Percentiles rank a stretch among this genome's conserved stretches.
These are phyloP conservation scores for Solanum rostratum DNA, from an alignment of 257 asterid genomes.

Conservation along the genomic window DNA sequence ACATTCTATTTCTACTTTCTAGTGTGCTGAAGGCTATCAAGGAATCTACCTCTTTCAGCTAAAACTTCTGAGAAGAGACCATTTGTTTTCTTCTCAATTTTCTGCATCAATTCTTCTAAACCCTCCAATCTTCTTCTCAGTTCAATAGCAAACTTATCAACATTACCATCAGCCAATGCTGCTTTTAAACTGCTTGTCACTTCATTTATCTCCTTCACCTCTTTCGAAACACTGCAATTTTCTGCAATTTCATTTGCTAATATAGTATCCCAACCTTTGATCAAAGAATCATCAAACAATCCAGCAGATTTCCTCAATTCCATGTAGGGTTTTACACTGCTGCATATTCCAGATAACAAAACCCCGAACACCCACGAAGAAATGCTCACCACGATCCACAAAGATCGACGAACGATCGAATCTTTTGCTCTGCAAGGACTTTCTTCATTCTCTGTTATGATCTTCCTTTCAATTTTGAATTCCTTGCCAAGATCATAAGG, in stretches of 20 bases:
- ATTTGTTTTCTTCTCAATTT: conserved; percentile 25
- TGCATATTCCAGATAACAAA: conserved; percentile 28
- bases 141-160: conserved; percentile 8
- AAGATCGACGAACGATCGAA: conserved; percentile 20
- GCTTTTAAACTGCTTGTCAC: conserved; percentile 7
- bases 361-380: conserved; percentile 36
- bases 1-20: background rate
- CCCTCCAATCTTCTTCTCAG: conserved; percentile 23
- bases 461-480: conserved; percentile 8
- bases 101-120: conserved; percentile 23
- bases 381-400: conserved; percentile 16
- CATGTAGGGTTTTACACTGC: conserved; percentile 25
- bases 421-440: conserved; percentile 26
- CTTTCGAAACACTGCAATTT: conserved; percentile 17
- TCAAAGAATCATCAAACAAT: conserved; percentile 18
- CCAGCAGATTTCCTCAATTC: conserved; percentile 17
- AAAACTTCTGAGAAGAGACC: conserved; percentile 38
- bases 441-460: conserved; percentile 13
- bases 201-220: conserved; percentile 38
- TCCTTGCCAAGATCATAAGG: conserved; percentile 6
- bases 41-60: conserved; percentile 39
- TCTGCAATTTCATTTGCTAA: conserved; percentile 11
- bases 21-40: conserved; percentile 24
- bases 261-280: conserved; percentile 24
- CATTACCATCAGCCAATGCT: background rate